Evolutionary conservation across 441 rosid species (phyloP).

Genomic region (Euphorbia schlechtendalii): DNA sequence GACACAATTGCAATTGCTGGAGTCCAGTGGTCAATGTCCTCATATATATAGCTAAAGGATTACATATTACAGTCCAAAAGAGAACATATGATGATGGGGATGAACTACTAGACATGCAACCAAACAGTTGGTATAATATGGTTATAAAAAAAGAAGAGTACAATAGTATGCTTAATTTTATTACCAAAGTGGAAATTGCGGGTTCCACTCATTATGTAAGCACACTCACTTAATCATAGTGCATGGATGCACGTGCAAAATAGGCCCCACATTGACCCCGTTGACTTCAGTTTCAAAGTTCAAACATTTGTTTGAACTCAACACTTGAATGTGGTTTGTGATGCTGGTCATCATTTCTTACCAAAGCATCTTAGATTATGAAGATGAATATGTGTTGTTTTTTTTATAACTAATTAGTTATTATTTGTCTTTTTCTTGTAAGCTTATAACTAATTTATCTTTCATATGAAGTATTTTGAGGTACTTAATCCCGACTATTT

Average conservation of each 20-base stretch:
- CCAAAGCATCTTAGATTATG: conserved; percentile 20
- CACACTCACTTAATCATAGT: conserved; percentile 18
- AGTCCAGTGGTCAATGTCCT: too few relatives aligned
- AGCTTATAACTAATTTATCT: too few relatives aligned
- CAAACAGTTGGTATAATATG: neutral
- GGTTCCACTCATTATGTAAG: conserved; percentile 9
- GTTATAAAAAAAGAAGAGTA: neutral
- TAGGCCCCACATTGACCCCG: conserved; percentile 16
- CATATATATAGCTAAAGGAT: too few relatives aligned
- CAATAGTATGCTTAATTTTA: neutral
- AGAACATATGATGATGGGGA: conserved; percentile 13
- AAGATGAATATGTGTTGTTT: too few relatives aligned
- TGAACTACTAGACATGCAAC: conserved; percentile 1
- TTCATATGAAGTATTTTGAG: too few relatives aligned
- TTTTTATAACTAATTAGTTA: too few relatives aligned
- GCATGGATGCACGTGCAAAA: conserved; percentile 41
- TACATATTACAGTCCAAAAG: conserved; percentile 19
- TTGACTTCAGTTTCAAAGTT: conserved; percentile 27
- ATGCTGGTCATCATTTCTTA: conserved; percentile 18
- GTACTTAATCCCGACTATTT: too few relatives aligned
- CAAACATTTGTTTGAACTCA: neutral
- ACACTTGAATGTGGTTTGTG: neutral
- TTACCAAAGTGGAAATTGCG: conserved; percentile 6
- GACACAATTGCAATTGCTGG: too few relatives aligned
- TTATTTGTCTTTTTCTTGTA: too few relatives aligned